Conservation (phyloP, 2,329 filamentous ascomycete genomes). For the Penicillium capsulatum region DNA sequence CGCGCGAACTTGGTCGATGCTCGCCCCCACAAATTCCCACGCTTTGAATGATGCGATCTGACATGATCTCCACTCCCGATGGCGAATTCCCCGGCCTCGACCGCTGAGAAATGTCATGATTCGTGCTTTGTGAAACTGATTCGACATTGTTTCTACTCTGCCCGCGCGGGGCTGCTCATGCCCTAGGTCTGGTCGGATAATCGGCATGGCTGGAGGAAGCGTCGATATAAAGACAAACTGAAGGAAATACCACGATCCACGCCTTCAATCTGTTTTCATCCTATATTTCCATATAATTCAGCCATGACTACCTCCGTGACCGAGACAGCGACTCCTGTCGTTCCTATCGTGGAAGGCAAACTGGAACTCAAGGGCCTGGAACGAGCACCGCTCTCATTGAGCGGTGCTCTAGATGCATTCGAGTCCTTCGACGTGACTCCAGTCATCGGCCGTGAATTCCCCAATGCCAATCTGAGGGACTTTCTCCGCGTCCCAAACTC, state of each 20-base stretch:
- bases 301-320: slow-evolving; percentile 22
- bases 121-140: no score
- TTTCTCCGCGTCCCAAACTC: slow-evolving; percentile 40
- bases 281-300: neutral
- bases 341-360: neutral
- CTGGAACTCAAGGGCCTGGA: slow-evolving; percentile 10
- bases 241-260: neutral
- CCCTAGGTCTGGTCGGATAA: no score
- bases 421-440: slow-evolving; percentile 50
- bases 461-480: slow-evolving; percentile 46
- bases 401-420: slow-evolving; percentile 42
- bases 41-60: no score
- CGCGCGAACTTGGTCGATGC: no score
- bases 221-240: no score
- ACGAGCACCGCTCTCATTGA: slow-evolving; percentile 35
- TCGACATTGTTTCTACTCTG: no score
- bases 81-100: no score
- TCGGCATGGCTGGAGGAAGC: no score
- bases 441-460: slow-evolving; percentile 50
- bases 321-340: slow-evolving; percentile 14
- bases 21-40: no score
- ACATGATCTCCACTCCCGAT: no score
- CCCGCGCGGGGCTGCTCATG: no score
- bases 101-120: no score
- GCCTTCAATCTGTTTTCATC: neutral